These are phyloP conservation scores for Pythium aristosporum DNA, from an alignment of 352 stramenopile genomes.

Conservation along the genomic window DNA sequence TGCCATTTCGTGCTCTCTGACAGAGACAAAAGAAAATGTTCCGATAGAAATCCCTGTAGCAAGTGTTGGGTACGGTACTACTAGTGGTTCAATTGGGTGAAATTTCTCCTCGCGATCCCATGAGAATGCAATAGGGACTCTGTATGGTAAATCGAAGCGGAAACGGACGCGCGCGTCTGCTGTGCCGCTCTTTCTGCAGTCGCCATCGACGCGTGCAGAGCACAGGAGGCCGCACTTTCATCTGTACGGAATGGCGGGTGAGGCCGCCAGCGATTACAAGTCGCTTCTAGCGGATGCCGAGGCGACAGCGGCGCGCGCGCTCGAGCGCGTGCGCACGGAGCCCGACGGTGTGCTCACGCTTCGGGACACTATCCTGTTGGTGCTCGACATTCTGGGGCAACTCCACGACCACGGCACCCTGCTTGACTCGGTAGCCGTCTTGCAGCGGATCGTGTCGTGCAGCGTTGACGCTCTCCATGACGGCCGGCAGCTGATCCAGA, in stretches of 20 bases:
- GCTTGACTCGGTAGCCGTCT: neutral
- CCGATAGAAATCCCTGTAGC: neutral
- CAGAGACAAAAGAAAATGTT: slow-evolving; percentile 18
- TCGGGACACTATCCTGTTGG: slow-evolving; percentile 20
- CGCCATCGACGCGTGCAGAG: too few species aligned
- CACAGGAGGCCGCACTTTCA: too few species aligned
- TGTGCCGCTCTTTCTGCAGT: too few species aligned
- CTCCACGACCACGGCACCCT: slow-evolving; percentile 8
- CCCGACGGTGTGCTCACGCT: slow-evolving; percentile 25
- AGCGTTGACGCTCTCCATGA: slow-evolving; percentile 23
- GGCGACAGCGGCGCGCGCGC: slow-evolving; percentile 3
- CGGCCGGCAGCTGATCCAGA: slow-evolving; percentile 15
- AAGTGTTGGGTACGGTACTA: slow-evolving; percentile 13
- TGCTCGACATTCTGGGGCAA: slow-evolving; percentile 18
- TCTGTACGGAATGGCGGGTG: slow-evolving; percentile 1
- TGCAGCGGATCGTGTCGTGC: slow-evolving; percentile 16
- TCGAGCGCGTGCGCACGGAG: slow-evolving; percentile 14
- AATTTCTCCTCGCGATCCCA: slow-evolving; percentile 6
- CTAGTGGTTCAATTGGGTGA: neutral
- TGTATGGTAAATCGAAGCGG: neutral
- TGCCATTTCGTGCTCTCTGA: slow-evolving; percentile 4
- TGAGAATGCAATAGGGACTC: slow-evolving; percentile 3
- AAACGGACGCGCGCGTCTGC: slow-evolving; percentile 6
- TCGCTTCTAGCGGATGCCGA: slow-evolving; percentile 22
- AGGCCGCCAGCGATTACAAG: neutral